A percentile compares a stretch with the other conserved stretches of the same genome.
Evolutionary conservation across 306 rosid genomes (phyloP).

Genomic region (Myrica gale): DNA sequence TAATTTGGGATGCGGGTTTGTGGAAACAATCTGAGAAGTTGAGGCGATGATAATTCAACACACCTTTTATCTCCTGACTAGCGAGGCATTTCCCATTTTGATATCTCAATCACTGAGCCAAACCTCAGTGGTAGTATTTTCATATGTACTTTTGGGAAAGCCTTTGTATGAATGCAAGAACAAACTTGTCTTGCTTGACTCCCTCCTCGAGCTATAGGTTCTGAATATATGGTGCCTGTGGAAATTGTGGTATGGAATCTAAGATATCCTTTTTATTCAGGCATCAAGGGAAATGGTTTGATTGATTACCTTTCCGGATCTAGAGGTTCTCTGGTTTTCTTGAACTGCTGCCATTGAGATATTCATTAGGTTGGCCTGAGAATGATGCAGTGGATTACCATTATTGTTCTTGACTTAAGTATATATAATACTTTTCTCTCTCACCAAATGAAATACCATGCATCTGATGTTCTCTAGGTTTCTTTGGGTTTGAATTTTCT

Average conservation of each 20-base stretch:
- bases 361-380: background rate
- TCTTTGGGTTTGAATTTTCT: background rate
- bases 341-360: background rate
- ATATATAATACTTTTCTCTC: background rate
- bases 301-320: background rate
- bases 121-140: too few relatives aligned
- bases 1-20: too few relatives aligned
- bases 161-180: too few relatives aligned
- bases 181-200: too few relatives aligned
- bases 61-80: too few relatives aligned
- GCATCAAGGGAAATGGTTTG: background rate
- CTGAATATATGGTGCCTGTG: background rate
- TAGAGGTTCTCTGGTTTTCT: background rate
- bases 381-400: background rate
- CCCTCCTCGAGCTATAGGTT: too few relatives aligned
- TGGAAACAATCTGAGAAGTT: too few relatives aligned
- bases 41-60: too few relatives aligned
- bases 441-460: background rate
- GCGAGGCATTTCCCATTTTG: too few relatives aligned
- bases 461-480: background rate
- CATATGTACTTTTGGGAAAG: too few relatives aligned
- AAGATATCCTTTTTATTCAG: background rate
- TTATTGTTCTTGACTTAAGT: background rate
- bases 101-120: too few relatives aligned
- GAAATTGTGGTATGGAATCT: background rate